Evolutionary conservation across 2,329 filamentous ascomycete species (phyloP), one percentile per base, ranked within the genome.

Genomic region (Aspergillus sp.): DNA sequence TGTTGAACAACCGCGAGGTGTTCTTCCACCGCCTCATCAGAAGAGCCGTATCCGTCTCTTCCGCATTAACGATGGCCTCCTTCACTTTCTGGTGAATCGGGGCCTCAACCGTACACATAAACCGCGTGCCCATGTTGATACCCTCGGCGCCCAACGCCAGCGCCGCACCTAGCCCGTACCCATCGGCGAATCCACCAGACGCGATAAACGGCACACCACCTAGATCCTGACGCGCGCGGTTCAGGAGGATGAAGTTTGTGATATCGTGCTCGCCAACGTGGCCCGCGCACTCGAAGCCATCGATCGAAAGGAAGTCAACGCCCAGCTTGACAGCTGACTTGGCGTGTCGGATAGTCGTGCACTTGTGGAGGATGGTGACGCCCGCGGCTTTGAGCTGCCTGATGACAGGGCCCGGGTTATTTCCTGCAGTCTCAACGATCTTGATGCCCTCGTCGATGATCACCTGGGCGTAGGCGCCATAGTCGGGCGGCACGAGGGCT

Each of bases 121-220:
- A 99, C 42, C 95, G 83, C 9, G 95, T 99, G 57, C 95, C 95
- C 95, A 99, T 99, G 78, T 99, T 99, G 78, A 98, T 88, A 62
- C 95, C 95, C 73, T 91, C 90, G 0, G 95, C 95, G 36, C 95
- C 95, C 12, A 99, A 83, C 41, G 89, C 88, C 66, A 99, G 80
- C 7, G 95, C 95, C 2, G 93, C 95, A 1, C 95, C 95, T 18
- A 99, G 83, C 4, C 95, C 95, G 68, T 96, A 86, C 0, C 95
- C 95, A 73, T 99, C 95, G 12, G 92, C 93, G 71, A 99, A 98
- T 2, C 95, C 95, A 56, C 95, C 95, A 2, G 90, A 96, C 1
- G 95, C 95, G 71, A 99, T 96, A 74, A 98, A 99, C 0, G 95
- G 95, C 9, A 96, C 85, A 36, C 83, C 84, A 38, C 34, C 34